Base-by-base conservation (phyloP, 192 early-diverging fungal genomes). In the Cladochytrium replicatum region DNA sequence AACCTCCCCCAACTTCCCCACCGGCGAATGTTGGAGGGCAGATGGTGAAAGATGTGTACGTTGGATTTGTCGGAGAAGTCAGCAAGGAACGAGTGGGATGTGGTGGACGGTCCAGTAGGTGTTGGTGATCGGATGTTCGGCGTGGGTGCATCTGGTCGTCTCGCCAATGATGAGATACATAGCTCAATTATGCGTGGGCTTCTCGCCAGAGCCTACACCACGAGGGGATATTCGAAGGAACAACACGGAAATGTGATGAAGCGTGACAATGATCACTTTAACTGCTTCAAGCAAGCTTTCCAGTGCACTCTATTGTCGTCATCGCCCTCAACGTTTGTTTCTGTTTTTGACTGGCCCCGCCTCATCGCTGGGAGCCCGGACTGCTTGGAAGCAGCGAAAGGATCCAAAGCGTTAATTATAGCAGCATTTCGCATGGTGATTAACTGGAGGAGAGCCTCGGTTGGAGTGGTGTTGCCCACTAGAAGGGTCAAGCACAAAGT, bases 401-500 rank as follows among this genome's bases (percentile, higher is more conserved):
- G 30, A 2, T 62, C 50, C 0, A 75, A 41, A 4, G 43, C 38
- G 25, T 73, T 62, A 0, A 55, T 42, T n/a, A 86, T 64, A 1
- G 65, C 67, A 6, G 54, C 43, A n/a, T 48, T 69, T 19, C 85
- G 66, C 43, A 65, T 72, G 6, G 65, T 52, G 25, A 85, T 46
- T 37, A 86, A 64, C 3, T 57, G 60, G 40, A 47, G 32, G 26
- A 85, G 60, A 19, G 67, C 68, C 30, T 83, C 69, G 42, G 72
- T 72, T 17, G 61, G 66, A 0, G 78, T 79, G 11, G 67, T 60
- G 44, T 71, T 57, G 37, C 84, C 74, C 47, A 87, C 65, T 15
- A 85, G 45, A 70, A 87, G 83, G 9, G 85, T 68, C 2, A 80
- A 71, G 41, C 75, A 73, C 19, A 85, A 44, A 2, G 78, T 69